These are phyloP conservation scores for Rheum nobile DNA, from an alignment of 148 eudicot genomes.

Conservation along the genomic window DNA sequence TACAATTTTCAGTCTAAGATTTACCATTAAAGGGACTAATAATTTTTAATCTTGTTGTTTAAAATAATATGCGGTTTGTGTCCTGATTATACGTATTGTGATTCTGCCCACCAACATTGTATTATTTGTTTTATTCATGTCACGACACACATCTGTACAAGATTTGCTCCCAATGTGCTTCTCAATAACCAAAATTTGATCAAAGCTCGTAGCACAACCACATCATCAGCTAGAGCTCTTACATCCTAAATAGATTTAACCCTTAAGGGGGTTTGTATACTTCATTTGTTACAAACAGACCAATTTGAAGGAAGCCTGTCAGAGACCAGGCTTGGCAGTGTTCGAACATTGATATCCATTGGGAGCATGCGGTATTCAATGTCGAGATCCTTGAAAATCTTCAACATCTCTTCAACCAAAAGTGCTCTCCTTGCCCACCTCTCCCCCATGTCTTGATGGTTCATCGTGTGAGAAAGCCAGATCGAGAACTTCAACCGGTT, in stretches of 20 bases:
- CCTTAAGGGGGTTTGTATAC: background rate
- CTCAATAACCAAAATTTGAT: background rate
- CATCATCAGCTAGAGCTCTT: background rate
- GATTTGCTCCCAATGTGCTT: background rate
- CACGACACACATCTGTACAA: background rate
- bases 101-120: no score
- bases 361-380: slow-evolving; percentile 72
- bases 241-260: background rate
- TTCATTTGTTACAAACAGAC: slow-evolving; percentile 27
- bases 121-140: background rate
- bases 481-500: slow-evolving; percentile 52
- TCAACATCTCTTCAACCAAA: slow-evolving; percentile 66
- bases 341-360: slow-evolving; percentile 48
- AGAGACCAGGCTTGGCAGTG: slow-evolving; percentile 33
- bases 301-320: slow-evolving; percentile 61
- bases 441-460: slow-evolving; percentile 72
- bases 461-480: slow-evolving; percentile 69
- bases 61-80: no score
- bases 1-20: slow-evolving; percentile 10
- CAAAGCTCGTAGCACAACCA: background rate
- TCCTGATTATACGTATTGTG: no score
- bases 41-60: no score
- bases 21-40: no score
- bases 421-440: slow-evolving; percentile 51
- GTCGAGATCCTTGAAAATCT: slow-evolving; percentile 45